Base-by-base conservation (phyloP, 208 protist genomes). In the Balamuthia mandrillaris region DNA sequence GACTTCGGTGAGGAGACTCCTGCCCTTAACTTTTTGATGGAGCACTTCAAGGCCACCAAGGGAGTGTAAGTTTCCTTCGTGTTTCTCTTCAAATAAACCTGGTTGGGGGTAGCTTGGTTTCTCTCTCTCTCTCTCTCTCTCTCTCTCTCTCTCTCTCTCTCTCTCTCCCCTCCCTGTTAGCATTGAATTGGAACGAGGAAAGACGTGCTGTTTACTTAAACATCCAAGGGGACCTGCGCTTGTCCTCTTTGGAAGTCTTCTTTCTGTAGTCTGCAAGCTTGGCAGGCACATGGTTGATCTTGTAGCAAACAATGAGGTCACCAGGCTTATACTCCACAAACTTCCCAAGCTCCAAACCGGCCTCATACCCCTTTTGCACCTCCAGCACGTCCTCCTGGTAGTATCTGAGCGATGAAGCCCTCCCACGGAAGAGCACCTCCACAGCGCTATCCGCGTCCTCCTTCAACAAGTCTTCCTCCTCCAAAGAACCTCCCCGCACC, bases 1-100 rank as follows among this genome's bases (percentile, higher is more conserved):
- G 74, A 90, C 27, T 95, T 81, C 66, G 92, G 92, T 56, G 90
- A 94, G 83, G 78, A 92, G 78, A 91, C 88, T n/a, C 68, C 89
- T 12, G 93, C 91, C 24, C 88, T 91, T 60, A 66, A 86, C 45
- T 79, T 92, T 33, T 72, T 95, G 29, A 81, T 93, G 61, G 88
- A 94, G 27, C 86, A 91, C 75, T 61, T 95, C 81, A 86, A 90
- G 70, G 87, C 58, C 61, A 81, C 88, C 81, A 79, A 81, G 61
- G 47, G 47, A 24, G 47, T 21, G 16, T 54, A 54, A 54, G 47
- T 21, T 54, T 14, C 47, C 21, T 21, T 54, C n/a, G n/a, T n/a
- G n/a, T n/a, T n/a, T n/a, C n/a, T n/a, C n/a, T n/a, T n/a, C n/a
- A n/a, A n/a, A n/a, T n/a, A n/a, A n/a, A n/a, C n/a, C n/a, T n/a